phyloP scores from a whole-genome alignment of 2,329 filamentous ascomycete genomes.

The Amauroascus niger region DNA sequence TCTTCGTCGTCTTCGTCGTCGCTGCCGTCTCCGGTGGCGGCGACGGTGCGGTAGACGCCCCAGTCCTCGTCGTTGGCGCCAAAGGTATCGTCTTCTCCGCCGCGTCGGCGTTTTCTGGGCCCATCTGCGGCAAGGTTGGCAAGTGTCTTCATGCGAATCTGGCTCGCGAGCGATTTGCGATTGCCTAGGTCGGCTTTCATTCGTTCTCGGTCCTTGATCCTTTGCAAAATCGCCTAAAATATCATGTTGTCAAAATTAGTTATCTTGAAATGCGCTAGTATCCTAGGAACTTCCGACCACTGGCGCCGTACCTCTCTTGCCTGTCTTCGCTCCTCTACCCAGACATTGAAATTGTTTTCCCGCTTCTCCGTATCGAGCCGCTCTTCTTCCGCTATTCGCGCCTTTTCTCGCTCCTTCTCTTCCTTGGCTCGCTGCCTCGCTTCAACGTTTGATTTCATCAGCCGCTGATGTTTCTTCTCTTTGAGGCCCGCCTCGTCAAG shows the following conservation, averaged over 20 bases:
- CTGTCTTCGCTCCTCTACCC: conserved; percentile 72
- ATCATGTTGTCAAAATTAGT: background rate
- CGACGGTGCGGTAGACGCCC: conserved; percentile 91
- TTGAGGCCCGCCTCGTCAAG: conserved; percentile 86
- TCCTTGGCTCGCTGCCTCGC: conserved; percentile 87
- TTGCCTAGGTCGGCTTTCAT: conserved; percentile 92
- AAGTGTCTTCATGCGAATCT: conserved; percentile 97
- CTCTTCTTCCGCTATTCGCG: conserved; percentile 70
- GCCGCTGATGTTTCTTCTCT: conserved; percentile 80
- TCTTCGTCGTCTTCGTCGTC: conserved; percentile 93
- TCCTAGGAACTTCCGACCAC: background rate
- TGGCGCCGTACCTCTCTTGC: conserved; percentile 47
- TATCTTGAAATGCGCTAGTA: background rate
- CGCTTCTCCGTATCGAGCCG: conserved; percentile 73
- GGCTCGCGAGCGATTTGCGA: conserved; percentile 87
- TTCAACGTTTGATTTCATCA: conserved; percentile 92
- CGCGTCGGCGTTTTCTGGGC: conserved; percentile 70
- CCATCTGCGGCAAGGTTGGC: conserved; percentile 89
- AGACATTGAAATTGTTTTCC: conserved; percentile 71
- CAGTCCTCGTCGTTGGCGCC: conserved; percentile 96
- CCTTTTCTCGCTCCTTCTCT: conserved; percentile 89
- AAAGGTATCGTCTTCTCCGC: conserved; percentile 92
- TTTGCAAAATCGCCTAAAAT: conserved; percentile 55
- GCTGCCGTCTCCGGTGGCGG: conserved; percentile 59
- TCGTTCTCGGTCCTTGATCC: conserved; percentile 86